A percentile compares a stretch with the other conserved stretches of the same genome.
Evolutionary conservation across 2,329 filamentous ascomycete species (phyloP).

Genomic region (Hypoxylon sp.): DNA sequence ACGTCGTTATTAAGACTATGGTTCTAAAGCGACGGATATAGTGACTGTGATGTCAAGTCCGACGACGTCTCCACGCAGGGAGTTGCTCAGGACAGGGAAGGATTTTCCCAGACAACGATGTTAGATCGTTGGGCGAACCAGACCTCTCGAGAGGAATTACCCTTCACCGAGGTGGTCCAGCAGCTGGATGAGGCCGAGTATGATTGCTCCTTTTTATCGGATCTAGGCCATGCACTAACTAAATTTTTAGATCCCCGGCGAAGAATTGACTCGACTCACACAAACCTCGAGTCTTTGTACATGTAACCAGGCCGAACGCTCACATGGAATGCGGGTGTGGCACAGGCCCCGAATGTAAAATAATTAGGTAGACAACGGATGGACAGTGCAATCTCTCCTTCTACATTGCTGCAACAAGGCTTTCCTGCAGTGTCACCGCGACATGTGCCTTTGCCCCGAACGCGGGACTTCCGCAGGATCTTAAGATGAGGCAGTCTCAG

Average conservation of each 20-base stretch:
- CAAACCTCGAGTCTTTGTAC: slow-evolving; percentile 39
- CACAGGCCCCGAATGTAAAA: slow-evolving; percentile 33
- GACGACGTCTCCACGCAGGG: slow-evolving; percentile 13
- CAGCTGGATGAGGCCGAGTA: slow-evolving; percentile 45
- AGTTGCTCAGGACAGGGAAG: slow-evolving; percentile 8
- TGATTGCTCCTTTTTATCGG: slow-evolving; percentile 17
- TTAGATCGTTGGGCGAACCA: slow-evolving; percentile 49
- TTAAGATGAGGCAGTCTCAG: slow-evolving; percentile 44
- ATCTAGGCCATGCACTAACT: slow-evolving; percentile 36
- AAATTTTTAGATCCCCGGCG: slow-evolving; percentile 35
- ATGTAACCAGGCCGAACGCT: slow-evolving; percentile 41
- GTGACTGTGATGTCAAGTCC: slow-evolving; percentile 21
- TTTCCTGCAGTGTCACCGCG: slow-evolving; percentile 39
- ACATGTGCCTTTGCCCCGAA: slow-evolving; percentile 36
- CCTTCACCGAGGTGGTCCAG: slow-evolving; percentile 50
- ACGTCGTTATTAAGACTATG: slow-evolving; percentile 8
- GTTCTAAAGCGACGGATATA: slow-evolving; percentile 45
- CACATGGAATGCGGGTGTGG: slow-evolving; percentile 29
- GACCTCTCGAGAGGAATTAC: slow-evolving; percentile 47
- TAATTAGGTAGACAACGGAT: slow-evolving; percentile 39
- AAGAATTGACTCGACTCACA: slow-evolving; percentile 35
- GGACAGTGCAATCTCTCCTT: slow-evolving; percentile 34
- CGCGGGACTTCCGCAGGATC: slow-evolving; percentile 40
- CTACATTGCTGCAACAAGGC: slow-evolving; percentile 30
- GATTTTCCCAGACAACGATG: slow-evolving; percentile 45